Percentiles rank a stretch among this genome's conserved stretches.
Evolutionary conservation across 1,139 yeast species (phyloP).

Genomic region (Blastobotrys ciferrii): DNA sequence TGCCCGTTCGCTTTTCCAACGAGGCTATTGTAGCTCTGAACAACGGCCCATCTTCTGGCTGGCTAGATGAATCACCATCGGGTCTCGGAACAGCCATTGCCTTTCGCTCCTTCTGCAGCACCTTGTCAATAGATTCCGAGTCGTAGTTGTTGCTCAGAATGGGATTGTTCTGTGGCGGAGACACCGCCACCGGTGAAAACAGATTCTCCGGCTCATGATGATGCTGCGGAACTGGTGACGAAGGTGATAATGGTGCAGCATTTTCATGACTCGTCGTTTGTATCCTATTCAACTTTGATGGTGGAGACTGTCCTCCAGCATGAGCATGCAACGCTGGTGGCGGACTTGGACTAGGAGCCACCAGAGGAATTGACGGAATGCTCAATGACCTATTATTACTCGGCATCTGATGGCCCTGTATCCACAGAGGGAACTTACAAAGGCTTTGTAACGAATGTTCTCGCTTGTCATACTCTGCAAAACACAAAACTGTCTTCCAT

Average conservation of each 20-base stretch:
- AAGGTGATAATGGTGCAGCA: neutral
- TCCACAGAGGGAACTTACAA: slow-evolving; percentile 38
- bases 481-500: slow-evolving; percentile 30
- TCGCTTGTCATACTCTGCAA: slow-evolving; percentile 42
- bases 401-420: slow-evolving; percentile 20
- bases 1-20: slow-evolving; percentile 54
- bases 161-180: slow-evolving; percentile 5
- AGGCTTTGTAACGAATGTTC: slow-evolving; percentile 37
- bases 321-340: slow-evolving; percentile 11
- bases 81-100: slow-evolving; percentile 31
- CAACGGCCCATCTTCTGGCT: slow-evolving; percentile 70
- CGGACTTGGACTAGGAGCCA: slow-evolving; percentile 18
- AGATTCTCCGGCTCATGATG: neutral
- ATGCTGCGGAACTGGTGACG: neutral
- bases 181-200: neutral
- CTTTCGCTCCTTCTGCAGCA: slow-evolving; percentile 23
- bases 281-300: slow-evolving; percentile 3
- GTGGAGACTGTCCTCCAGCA: neutral
- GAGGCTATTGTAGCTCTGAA: slow-evolving; percentile 57
- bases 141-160: neutral
- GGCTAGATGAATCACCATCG: slow-evolving; percentile 33
- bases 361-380: slow-evolving; percentile 8
- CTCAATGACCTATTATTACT: slow-evolving; percentile 1
- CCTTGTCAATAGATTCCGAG: slow-evolving; percentile 24
- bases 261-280: neutral